Base-by-base conservation (phyloP, 345 rosid genomes). In the Geranium brycei region DNA sequence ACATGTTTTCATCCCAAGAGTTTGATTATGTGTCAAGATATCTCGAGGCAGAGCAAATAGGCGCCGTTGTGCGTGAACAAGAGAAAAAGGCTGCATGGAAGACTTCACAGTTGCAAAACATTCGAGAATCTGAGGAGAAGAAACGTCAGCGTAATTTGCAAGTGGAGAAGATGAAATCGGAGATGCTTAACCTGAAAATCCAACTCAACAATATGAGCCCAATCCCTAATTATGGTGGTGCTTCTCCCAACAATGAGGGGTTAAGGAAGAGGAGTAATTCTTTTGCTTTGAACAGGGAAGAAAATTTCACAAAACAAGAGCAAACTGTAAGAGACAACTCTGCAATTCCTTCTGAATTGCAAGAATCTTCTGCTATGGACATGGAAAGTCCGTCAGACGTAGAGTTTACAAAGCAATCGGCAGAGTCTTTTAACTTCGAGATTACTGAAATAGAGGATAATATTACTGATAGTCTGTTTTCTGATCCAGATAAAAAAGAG, bases 81-180 rank as follows among this genome's bases (percentile, higher is more conserved):
- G 80, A 79, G 68, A 79, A 79, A 55, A 65, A 70, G 58, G 75
- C 83, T 56, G 67, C 83, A 17, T 79, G 83, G 83, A 79, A 76
- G 59, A 76, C 80, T 31, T 72, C 69, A 56, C 83, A 76, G 51
- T 66, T 79, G 66, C 83, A 71, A 58, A 69, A 71, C 53, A 76
- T 79, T 59, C 74, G 76, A 32, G 69, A 60, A 65, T 71, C 78
- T 7, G 80, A 76, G 72, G 83, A 79, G 65, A 72, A 70, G 71
- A 79, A 79, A 66, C 65, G 71, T 62, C 60, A 71, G 63, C 78
- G 80, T 7, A 79, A 79, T 68, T 67, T 76, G 19, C 83, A 79
- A 55, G 83, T 79, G 19, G 83, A 79, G 55, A 76, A 79, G 72
- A 76, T 79, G 74, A 79, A 79, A 65, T 79, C 83, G 5, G 83